Conservation (phyloP, 2,329 filamentous ascomycete species). For the Monosporascus sp. region DNA sequence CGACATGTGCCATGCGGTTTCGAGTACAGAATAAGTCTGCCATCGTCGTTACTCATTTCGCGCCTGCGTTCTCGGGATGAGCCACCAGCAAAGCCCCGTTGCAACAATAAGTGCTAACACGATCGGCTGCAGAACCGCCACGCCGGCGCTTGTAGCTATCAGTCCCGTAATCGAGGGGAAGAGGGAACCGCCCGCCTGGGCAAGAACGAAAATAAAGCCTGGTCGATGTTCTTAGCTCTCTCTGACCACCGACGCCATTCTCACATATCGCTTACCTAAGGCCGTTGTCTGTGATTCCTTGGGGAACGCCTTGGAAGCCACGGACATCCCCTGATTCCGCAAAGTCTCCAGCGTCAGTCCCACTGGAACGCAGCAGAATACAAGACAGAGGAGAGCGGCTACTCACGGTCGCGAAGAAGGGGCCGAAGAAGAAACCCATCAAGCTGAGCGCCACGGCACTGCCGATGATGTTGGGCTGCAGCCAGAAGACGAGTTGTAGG, state of each 20-base stretch:
- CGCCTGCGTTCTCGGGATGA: slow-evolving; percentile 27
- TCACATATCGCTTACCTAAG: slow-evolving; percentile 28
- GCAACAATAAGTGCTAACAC: slow-evolving; percentile 38
- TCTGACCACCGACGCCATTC: slow-evolving; percentile 1
- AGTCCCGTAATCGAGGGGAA: slow-evolving; percentile 47
- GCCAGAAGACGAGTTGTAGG: slow-evolving; percentile 56
- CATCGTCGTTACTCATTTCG: slow-evolving; percentile 14
- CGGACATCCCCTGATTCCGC: slow-evolving; percentile 39
- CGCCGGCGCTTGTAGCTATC: slow-evolving; percentile 37
- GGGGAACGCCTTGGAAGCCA: slow-evolving; percentile 44
- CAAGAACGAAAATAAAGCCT: slow-evolving; percentile 45
- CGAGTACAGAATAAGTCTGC: background rate
- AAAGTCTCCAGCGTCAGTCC: background rate
- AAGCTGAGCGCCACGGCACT: slow-evolving; percentile 44
- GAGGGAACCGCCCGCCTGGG: slow-evolving; percentile 44
- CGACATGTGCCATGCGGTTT: too few relatives aligned
- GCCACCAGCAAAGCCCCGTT: slow-evolving; percentile 35
- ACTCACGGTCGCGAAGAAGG: slow-evolving; percentile 47
- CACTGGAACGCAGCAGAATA: background rate
- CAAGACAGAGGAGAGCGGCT: background rate
- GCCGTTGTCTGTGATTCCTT: slow-evolving; percentile 40
- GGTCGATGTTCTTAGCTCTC: background rate
- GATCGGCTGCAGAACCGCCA: slow-evolving; percentile 42
- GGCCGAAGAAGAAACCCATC: slow-evolving; percentile 49
- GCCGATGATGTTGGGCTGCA: slow-evolving; percentile 56